Evolutionary conservation across 805 yeast species (phyloP).

Genomic region (Zygosaccharomyces bisporus): DNA sequence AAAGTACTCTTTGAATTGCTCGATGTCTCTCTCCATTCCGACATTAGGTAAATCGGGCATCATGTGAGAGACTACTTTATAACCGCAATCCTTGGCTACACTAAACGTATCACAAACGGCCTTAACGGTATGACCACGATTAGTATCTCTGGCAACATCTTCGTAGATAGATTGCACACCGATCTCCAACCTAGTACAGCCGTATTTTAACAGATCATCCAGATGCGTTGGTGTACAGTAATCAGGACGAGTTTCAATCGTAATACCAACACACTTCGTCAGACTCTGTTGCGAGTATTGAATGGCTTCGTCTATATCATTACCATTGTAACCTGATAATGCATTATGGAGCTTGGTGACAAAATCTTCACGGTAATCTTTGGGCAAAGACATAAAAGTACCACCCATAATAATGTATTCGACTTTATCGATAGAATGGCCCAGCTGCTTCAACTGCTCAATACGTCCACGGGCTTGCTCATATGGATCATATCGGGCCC

Average conservation of each 20-base stretch:
- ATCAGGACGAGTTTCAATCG: constrained; percentile 97
- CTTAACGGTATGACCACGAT: constrained; percentile 95
- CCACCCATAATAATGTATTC: constrained; percentile 99
- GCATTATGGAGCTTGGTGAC: constrained; percentile 92
- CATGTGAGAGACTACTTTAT: constrained; percentile 97
- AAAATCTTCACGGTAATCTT: constrained; percentile 83
- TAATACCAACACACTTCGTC: constrained; percentile 97
- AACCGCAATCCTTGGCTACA: constrained; percentile 96
- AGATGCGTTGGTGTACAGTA: constrained; percentile 95
- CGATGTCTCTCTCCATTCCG: constrained; percentile 96
- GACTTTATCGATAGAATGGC: constrained; percentile 95
- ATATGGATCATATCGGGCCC: constrained; percentile 97
- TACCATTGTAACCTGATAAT: constrained; percentile 85
- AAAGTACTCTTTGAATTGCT: constrained; percentile 93
- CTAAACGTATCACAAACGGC: constrained; percentile 95
- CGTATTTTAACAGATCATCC: constrained; percentile 92
- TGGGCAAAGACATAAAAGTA: constrained; percentile 92
- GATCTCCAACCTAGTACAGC: constrained; percentile 93
- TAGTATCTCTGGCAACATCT: constrained; percentile 97
- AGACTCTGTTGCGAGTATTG: constrained; percentile 86
- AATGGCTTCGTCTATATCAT: constrained; percentile 85
- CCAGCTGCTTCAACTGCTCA: constrained; percentile 90
- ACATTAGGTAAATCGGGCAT: constrained; percentile 99
- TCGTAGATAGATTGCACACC: constrained; percentile 97
- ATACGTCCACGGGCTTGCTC: constrained; percentile 98